phyloP scores from a whole-genome alignment of 225 moss, liverwort and hornwort genomes.

The Lunularia cruciata region DNA sequence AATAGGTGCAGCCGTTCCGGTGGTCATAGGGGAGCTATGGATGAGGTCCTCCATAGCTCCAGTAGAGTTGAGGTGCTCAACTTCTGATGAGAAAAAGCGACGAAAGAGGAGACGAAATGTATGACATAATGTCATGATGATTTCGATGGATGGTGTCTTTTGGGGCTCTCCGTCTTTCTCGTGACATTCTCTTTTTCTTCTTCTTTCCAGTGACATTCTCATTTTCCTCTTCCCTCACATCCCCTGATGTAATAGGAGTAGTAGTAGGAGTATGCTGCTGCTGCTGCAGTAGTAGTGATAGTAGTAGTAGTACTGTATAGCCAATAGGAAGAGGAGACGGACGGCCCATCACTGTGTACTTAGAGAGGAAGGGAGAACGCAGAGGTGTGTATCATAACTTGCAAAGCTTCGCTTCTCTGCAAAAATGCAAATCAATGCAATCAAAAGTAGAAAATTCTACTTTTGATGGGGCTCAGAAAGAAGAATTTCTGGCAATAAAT shows the following conservation, averaged over 20 bases:
- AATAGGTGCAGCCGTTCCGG: constrained; percentile 8
- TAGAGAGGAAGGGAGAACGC: not conserved
- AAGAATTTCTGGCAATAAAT: constrained; percentile 16
- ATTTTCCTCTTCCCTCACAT: not conserved
- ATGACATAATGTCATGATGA: not conserved
- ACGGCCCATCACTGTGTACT: too few relatives aligned
- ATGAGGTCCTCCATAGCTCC: not conserved
- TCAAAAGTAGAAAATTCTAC: too few relatives aligned
- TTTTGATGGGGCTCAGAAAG: constrained; percentile 6
- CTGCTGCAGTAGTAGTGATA: too few relatives aligned
- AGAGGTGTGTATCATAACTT: not conserved
- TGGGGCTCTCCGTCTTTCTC: not conserved
- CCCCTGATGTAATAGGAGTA: too few relatives aligned
- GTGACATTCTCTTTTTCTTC: constrained; percentile 10
- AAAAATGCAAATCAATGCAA: not conserved
- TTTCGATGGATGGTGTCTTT: not conserved
- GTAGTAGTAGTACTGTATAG: too few relatives aligned
- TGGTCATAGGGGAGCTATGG: not conserved
- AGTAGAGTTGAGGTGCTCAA: constrained; percentile 10
- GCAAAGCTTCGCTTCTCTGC: constrained; percentile 3
- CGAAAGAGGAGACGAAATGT: constrained; percentile 5
- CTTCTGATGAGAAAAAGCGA: not conserved
- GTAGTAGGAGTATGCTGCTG: too few relatives aligned
- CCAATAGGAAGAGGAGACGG: too few relatives aligned
- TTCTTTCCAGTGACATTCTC: not conserved